A percentile compares a stretch with the other conserved stretches of the same genome.
These are phyloP conservation scores for Coemansia sp. DNA, from an alignment of 192 early-diverging fungal species.

Conservation along the genomic window DNA sequence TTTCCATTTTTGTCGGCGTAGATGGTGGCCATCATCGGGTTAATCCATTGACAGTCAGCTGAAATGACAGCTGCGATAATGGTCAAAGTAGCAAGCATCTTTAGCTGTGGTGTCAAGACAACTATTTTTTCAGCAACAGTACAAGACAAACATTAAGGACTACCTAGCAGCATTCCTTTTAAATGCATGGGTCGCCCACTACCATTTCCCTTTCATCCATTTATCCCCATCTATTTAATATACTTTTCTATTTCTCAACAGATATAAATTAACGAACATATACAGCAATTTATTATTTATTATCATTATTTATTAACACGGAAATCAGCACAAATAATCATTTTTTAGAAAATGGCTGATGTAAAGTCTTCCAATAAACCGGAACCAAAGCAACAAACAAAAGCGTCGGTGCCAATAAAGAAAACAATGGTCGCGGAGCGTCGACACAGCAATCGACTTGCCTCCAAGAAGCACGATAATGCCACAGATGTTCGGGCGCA, in stretches of 20 bases:
- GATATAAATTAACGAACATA: background rate
- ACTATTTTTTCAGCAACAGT: background rate
- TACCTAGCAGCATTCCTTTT: background rate
- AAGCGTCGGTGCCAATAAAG: background rate
- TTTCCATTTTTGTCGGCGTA: background rate
- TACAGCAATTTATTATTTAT: background rate
- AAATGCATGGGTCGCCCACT: background rate
- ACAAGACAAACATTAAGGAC: background rate
- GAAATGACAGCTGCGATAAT: slow-evolving; percentile 1
- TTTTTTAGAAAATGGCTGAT: background rate
- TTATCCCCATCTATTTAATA: too few species aligned
- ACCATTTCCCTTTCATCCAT: background rate
- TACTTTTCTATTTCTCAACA: background rate
- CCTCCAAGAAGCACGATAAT: slow-evolving; percentile 14
- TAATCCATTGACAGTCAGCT: background rate
- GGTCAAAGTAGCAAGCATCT: background rate
- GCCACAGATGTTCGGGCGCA: background rate
- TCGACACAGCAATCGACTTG: slow-evolving; percentile 26
- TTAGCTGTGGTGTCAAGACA: background rate
- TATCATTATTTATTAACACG: background rate
- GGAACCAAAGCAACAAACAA: background rate
- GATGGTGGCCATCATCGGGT: background rate
- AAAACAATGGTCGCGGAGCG: slow-evolving; percentile 1
- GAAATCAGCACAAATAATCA: too few species aligned
- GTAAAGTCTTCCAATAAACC: background rate